A percentile compares a stretch with the other conserved stretches of the same genome.
Conservation (phyloP, 441 rosid species). For the Theobroma grandiflorum region DNA sequence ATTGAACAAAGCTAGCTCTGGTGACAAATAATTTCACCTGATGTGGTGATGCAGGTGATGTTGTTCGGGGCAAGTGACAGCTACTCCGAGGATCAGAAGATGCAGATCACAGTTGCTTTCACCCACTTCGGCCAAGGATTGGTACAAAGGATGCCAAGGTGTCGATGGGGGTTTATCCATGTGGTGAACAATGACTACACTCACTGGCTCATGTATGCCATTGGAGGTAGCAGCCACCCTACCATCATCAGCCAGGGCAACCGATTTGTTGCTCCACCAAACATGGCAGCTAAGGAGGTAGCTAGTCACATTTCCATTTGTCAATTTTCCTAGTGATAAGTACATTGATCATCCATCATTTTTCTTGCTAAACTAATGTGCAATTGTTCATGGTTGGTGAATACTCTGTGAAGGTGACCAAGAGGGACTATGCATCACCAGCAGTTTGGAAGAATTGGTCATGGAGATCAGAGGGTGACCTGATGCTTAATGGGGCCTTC, state of each 20-base stretch:
- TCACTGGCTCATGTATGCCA: constrained; percentile 66
- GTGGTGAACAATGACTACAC: constrained; percentile 74
- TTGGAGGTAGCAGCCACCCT: constrained; percentile 58
- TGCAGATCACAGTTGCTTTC: constrained; percentile 65
- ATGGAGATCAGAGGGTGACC: constrained; percentile 40
- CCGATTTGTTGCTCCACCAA: constrained; percentile 56
- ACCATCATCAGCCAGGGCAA: constrained; percentile 72
- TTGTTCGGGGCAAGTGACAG: constrained; percentile 60
- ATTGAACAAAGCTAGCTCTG: background rate
- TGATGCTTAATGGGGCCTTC: constrained; percentile 41
- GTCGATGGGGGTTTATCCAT: constrained; percentile 62
- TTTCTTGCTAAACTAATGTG: background rate
- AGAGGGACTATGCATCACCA: constrained; percentile 28
- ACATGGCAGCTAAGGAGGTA: constrained; percentile 46
- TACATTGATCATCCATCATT: background rate
- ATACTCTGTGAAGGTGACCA: constrained; percentile 20
- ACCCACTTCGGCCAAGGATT: constrained; percentile 54
- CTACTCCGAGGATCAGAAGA: constrained; percentile 33
- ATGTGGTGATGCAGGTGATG: constrained; percentile 36
- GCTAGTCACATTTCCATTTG: background rate
- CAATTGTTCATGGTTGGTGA: background rate
- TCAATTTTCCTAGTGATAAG: background rate
- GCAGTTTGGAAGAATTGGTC: constrained; percentile 37
- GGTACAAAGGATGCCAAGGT: constrained; percentile 64
- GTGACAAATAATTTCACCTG: background rate